Evolutionary conservation across 768 basidiomycete genomes (phyloP).

Genomic region (Astraeus odoratus): DNA sequence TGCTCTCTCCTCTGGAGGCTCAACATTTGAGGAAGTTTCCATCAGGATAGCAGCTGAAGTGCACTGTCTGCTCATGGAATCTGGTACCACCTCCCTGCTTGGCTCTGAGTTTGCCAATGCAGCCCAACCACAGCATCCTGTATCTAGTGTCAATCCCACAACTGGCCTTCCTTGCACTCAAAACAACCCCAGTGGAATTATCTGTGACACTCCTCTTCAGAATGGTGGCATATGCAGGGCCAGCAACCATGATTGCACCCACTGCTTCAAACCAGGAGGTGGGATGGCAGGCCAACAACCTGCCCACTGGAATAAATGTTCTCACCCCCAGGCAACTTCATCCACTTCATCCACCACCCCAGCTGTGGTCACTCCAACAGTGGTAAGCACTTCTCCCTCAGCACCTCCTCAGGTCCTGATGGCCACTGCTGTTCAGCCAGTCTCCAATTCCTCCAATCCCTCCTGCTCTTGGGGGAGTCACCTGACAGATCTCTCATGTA

Average conservation of each 20-base stretch:
- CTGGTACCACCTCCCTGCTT: neutral
- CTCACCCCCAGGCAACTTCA: neutral
- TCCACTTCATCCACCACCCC: too few species aligned
- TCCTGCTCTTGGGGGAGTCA: too few species aligned
- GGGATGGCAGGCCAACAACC: conserved; percentile 4
- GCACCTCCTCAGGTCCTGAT: neutral
- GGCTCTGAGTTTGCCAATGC: neutral
- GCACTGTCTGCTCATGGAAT: neutral
- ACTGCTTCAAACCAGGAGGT: conserved; percentile 1
- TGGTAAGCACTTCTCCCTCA: too few species aligned
- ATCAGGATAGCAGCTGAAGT: neutral
- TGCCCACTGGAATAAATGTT: neutral
- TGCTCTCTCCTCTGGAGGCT: neutral
- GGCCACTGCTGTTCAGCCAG: neutral
- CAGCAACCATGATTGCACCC: neutral
- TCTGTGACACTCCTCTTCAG: neutral
- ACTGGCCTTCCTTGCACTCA: neutral
- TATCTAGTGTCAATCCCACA: neutral
- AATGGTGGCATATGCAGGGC: neutral
- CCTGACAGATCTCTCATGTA: too few species aligned
- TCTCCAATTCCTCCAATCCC: neutral
- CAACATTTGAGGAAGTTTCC: neutral
- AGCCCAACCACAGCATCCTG: neutral
- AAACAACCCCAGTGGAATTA: neutral
- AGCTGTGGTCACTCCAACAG: neutral